phyloP scores from a whole-genome alignment of 495 filamentous ascomycete species.

The Hypoxylon lienhwacheense region DNA sequence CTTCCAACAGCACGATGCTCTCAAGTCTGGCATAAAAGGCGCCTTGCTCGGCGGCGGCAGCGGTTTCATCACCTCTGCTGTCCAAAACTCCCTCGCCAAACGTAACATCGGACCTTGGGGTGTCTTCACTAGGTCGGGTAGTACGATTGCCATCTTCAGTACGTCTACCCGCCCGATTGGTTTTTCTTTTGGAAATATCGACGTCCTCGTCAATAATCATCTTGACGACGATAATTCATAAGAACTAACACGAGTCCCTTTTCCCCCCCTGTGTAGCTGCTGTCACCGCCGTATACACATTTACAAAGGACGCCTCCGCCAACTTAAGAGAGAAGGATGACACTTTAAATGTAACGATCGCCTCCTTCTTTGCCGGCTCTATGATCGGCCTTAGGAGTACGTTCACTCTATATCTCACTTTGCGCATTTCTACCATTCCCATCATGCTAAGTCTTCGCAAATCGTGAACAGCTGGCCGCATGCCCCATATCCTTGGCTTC shows the following conservation, averaged over 20 bases:
- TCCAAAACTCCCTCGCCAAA: constrained; percentile 82
- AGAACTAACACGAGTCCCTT: constrained; percentile 17
- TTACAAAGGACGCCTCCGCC: constrained; percentile 54
- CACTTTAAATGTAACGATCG: constrained; percentile 43
- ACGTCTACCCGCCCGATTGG: constrained; percentile 26
- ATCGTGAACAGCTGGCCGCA: constrained; percentile 61
- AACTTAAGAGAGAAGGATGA: constrained; percentile 54
- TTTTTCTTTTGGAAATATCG: not conserved
- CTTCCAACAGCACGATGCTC: constrained; percentile 80
- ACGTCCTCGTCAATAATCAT: too few species aligned
- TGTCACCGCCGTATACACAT: constrained; percentile 78
- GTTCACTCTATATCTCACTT: too few species aligned
- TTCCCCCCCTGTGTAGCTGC: constrained; percentile 67
- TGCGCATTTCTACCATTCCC: too few species aligned
- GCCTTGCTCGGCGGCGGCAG: constrained; percentile 64
- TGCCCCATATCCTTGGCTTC: constrained; percentile 78
- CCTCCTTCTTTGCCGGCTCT: constrained; percentile 45
- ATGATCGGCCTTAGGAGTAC: constrained; percentile 45
- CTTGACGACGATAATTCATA: not conserved
- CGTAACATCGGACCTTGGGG: constrained; percentile 75
- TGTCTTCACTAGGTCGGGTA: constrained; percentile 65
- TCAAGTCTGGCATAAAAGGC: constrained; percentile 64
- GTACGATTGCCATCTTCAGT: constrained; percentile 46
- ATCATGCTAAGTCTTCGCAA: not conserved
- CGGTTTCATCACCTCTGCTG: constrained; percentile 71